These are phyloP conservation scores for Gaultheria prostrata DNA, from an alignment of 148 eudicot species.

Conservation along the genomic window DNA sequence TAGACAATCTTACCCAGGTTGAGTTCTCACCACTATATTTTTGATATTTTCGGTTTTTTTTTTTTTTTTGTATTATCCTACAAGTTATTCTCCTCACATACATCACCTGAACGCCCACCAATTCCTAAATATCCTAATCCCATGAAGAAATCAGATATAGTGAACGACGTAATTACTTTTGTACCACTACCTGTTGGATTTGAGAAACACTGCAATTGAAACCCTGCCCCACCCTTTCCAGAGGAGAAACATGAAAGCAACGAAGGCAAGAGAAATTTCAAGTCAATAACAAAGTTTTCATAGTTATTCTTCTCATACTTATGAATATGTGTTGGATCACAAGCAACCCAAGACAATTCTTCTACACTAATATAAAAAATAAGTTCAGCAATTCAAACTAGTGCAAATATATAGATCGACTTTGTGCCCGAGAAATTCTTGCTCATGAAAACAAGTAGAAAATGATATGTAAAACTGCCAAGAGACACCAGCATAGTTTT, in stretches of 20 bases:
- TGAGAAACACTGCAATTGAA: neutral
- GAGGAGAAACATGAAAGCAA: neutral
- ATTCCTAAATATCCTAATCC: neutral
- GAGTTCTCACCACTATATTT: too few relatives aligned
- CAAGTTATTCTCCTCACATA: too few relatives aligned
- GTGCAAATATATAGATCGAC: neutral
- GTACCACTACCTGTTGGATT: neutral
- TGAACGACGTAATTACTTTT: neutral
- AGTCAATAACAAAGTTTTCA: neutral
- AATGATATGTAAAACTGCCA: neutral
- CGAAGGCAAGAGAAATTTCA: neutral
- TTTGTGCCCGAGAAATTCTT: neutral
- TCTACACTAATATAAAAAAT: neutral
- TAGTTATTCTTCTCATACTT: neutral
- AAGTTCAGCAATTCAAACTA: neutral
- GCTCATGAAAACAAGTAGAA: neutral
- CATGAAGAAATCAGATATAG: too few relatives aligned
- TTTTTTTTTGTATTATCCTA: too few relatives aligned
- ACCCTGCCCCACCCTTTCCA: neutral
- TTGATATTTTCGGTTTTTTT: too few relatives aligned
- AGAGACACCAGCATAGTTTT: neutral
- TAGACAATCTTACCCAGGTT: too few relatives aligned
- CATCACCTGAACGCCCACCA: too few relatives aligned
- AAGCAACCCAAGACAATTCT: too few relatives aligned
- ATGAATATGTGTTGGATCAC: too few relatives aligned